phyloP scores from a whole-genome alignment of 768 basidiomycete genomes.

The Collybia sordida region DNA sequence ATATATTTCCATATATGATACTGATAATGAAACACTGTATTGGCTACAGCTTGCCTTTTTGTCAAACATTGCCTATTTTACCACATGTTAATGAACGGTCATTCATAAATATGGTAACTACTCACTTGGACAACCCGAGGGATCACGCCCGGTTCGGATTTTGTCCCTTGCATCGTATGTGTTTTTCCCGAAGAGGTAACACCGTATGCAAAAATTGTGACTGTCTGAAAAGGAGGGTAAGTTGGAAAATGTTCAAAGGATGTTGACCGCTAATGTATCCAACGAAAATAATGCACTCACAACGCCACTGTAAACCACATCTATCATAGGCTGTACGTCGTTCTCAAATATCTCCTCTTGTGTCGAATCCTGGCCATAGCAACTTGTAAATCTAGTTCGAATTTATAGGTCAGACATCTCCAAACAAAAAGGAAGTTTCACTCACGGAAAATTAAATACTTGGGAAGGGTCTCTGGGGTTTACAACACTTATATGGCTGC shows the following conservation, averaged over 20 bases:
- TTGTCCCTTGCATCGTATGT: slow-evolving; percentile 88
- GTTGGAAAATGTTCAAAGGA: not conserved
- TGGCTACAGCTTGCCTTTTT: slow-evolving; percentile 38
- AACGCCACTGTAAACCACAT: slow-evolving; percentile 74
- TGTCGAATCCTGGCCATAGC: slow-evolving; percentile 66
- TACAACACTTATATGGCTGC: slow-evolving; percentile 58
- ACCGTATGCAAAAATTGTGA: slow-evolving; percentile 89
- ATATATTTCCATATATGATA: slow-evolving; percentile 90
- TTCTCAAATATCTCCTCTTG: slow-evolving; percentile 78
- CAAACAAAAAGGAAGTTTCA: slow-evolving; percentile 3
- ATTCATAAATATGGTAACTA: not conserved
- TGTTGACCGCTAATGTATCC: not conserved
- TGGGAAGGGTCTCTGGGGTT: slow-evolving; percentile 71
- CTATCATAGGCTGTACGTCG: slow-evolving; percentile 77
- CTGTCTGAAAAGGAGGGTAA: slow-evolving; percentile 46
- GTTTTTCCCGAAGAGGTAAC: slow-evolving; percentile 92
- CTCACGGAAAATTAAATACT: slow-evolving; percentile 78
- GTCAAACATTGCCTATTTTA: slow-evolving; percentile 54
- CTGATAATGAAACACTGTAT: slow-evolving; percentile 45
- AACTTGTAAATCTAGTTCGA: slow-evolving; percentile 61
- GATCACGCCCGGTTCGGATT: slow-evolving; percentile 77
- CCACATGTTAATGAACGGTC: not conserved
- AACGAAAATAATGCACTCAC: slow-evolving; percentile 36
- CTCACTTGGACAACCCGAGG: slow-evolving; percentile 75
- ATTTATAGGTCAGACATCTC: slow-evolving; percentile 2